phyloP scores from a whole-genome alignment of 108 stramenopile species.

The Discostella stelligeroides region DNA sequence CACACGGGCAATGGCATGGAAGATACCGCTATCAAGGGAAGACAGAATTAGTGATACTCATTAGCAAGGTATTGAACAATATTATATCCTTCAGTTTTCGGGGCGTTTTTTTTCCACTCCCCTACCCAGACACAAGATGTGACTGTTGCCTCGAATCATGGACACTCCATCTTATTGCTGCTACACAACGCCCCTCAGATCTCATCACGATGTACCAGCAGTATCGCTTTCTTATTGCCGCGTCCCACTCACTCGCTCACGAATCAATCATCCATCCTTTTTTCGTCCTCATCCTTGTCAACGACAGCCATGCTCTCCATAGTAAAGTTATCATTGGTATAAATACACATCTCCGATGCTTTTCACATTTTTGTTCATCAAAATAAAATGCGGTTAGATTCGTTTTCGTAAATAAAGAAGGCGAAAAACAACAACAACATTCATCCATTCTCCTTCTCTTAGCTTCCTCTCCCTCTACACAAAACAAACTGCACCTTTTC shows the following conservation, averaged over 20 bases:
- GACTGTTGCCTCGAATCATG: no score
- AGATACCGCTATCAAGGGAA: no score
- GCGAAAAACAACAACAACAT: neutral
- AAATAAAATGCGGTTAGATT: neutral
- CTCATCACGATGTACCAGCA: no score
- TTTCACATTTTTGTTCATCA: no score
- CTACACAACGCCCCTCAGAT: no score
- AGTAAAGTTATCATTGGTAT: constrained; percentile 92
- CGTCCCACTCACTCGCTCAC: neutral
- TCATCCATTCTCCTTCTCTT: neutral
- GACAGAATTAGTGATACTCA: no score
- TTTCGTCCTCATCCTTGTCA: constrained; percentile 49
- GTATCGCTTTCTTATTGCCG: neutral
- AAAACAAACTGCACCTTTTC: neutral
- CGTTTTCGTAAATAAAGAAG: neutral
- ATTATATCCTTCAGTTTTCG: no score
- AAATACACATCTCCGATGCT: constrained; percentile 96
- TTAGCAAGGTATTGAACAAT: no score
- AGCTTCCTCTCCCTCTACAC: neutral
- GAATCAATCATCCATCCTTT: constrained; percentile 1
- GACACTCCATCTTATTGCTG: no score
- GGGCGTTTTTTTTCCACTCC: no score
- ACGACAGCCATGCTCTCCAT: constrained; percentile 66
- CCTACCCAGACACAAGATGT: no score
- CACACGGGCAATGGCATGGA: no score